Evolutionary conservation across 2,329 filamentous ascomycete species (phyloP), one percentile per base, ranked within the genome.

Genomic region (Drechslerella dactyloides): DNA sequence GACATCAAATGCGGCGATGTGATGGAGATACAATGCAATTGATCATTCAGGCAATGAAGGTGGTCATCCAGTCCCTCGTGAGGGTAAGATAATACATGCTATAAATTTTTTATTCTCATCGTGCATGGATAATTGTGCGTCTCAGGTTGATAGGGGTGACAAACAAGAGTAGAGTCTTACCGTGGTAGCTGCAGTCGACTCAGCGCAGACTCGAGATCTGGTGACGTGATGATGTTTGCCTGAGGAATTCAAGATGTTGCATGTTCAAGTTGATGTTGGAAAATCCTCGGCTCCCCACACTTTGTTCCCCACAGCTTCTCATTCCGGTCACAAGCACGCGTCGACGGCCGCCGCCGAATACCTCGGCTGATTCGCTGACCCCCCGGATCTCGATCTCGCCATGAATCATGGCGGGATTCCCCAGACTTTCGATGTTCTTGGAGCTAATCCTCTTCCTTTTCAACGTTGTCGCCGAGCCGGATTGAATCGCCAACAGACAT

Each of bases 311-410:
- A 68, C 63, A 59, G 37, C 44, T 61, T 19, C 63, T 53, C 19
- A 15, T 56, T 69, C 33, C 19, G 30, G 51, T 60, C 65, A 62
- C 65, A 54, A 62, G 65, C 65, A 55, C 64, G 62, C 62, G 54
- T 66, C 62, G 46, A 55, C 56, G 42, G 37, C 40, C 60, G 42
- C 4, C 40, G 13, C 51, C 60, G 52, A 51, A 50, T 30, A 51
- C 66, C 66, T 70, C 66, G 66, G 66, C 66, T 70, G 24, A 60
- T 51, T 60, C 23, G 6, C n/a, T 7, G 7, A 48, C 55, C 23
- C 65, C 59, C 65, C 66, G 15, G 37, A 17, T 42, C 37, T 42
- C 37, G 37, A 6, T 42, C 37, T 42, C n/a, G 33, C 33, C n/a
- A 33, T 42, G n/a, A 5, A n/a, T n/a, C 3, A 70, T 70, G 66